Conservation (phyloP, 2,329 filamentous ascomycete species). For the Aspergillus clavatus region DNA sequence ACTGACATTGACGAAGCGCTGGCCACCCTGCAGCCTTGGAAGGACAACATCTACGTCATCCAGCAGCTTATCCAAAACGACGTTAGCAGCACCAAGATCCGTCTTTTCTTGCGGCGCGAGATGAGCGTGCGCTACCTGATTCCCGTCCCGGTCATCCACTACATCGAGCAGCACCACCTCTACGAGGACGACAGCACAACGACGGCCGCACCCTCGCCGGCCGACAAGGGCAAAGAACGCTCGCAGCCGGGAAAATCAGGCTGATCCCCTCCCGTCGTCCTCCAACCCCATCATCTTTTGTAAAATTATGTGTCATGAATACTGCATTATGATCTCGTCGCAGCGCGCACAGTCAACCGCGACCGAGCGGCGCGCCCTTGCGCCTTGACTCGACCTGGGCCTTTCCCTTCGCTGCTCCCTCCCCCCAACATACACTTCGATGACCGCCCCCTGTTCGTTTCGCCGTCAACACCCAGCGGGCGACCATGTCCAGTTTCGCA, state of each 20-base stretch:
- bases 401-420: no score
- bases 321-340: no score
- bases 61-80: slow-evolving; percentile 84
- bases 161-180: slow-evolving; percentile 63
- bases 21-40: slow-evolving; percentile 73
- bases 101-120: slow-evolving; percentile 70
- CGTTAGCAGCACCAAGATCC: slow-evolving; percentile 76
- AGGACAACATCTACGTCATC: slow-evolving; percentile 82
- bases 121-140: slow-evolving; percentile 78
- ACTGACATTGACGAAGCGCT: slow-evolving; percentile 86
- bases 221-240: slow-evolving; percentile 33
- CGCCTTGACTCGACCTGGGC: no score
- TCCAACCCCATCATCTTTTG: not conserved
- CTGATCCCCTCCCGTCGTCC: slow-evolving; percentile 14
- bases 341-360: no score
- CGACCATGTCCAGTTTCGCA: no score
- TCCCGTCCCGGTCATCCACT: slow-evolving; percentile 68
- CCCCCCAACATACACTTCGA: no score
- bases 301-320: no score
- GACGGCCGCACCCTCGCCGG: slow-evolving; percentile 14
- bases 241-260: slow-evolving; percentile 22
- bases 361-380: no score
- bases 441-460: no score
- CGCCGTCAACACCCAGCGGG: no score
- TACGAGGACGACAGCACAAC: slow-evolving; percentile 52